Base-by-base conservation (phyloP, 2,329 filamentous ascomycete species). In the Chalara sp. region DNA sequence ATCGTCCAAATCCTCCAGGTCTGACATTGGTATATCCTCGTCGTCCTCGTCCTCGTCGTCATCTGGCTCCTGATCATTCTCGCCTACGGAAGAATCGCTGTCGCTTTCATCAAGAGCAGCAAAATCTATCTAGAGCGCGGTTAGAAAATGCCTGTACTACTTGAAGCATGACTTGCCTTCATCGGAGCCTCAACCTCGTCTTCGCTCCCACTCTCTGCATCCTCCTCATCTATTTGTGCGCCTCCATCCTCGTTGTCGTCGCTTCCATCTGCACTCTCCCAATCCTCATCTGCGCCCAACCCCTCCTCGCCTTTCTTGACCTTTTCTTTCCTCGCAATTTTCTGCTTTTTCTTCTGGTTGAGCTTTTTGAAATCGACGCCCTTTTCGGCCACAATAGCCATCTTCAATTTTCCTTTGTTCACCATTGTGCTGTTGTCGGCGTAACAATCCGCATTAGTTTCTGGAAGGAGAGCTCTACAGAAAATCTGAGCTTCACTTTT, bases 21-120 rank as follows among this genome's bases (percentile, higher is more conserved):
- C 91, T 32, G 89, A 95, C 57, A 96, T 80, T 4, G 91, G 86
- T 43, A 96, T 90, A 58, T 95, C 90, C 58, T 93, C 89, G 43
- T 92, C 87, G 5, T 90, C 86, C 28, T 87, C 85, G 0, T 85
- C 82, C 0, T 82, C 80, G 65, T 71, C 49, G 68, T 64, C 72
- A 65, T 76, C 54, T 67, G 70, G 63, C 39, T 69, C 67, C 43
- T 67, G 64, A 35, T 69, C 57, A 47, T 68, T 64, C 72, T 76
- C 54, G 69, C 67, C 68, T 75, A 78, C 69, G 71, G 74, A 54
- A 69, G 75, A 58, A 70, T 71, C 62, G 80, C 81, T 65, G 55
- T 83, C 80, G 65, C 78, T 80, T 58, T 84, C 80, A 64, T 84
- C 75, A 58, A 84, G 69, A 45, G 70, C 78, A 10, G 73, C 52